These are phyloP conservation scores for Plantago lanceolata DNA, from an alignment of 305 asterid species.

Conservation along the genomic window DNA sequence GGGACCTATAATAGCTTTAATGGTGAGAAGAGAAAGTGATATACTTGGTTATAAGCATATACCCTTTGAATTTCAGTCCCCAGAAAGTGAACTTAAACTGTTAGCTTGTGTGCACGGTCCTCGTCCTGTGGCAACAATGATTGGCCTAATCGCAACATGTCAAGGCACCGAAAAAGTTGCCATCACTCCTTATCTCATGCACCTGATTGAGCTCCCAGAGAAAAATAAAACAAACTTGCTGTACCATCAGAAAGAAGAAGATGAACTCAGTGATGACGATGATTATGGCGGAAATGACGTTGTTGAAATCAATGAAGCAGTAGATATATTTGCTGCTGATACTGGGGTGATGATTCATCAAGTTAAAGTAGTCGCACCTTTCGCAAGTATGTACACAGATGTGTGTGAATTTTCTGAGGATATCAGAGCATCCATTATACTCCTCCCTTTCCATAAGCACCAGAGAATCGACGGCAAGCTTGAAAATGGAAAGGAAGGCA, in stretches of 20 bases:
- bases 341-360: conserved; percentile 70
- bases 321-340: conserved; percentile 68
- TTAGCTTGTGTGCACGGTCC: conserved; percentile 82
- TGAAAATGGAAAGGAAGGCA: conserved; percentile 83
- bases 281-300: conserved; percentile 93
- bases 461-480: conserved; percentile 94
- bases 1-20: conserved; percentile 75
- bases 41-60: conserved; percentile 59
- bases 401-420: conserved; percentile 68
- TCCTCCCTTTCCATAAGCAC: conserved; percentile 92
- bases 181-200: conserved; percentile 76
- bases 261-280: conserved; percentile 84
- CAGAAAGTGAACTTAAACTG: conserved; percentile 68
- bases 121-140: conserved; percentile 79
- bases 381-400: conserved; percentile 54
- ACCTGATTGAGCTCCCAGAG: conserved; percentile 86
- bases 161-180: conserved; percentile 58
- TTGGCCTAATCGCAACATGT: conserved; percentile 70
- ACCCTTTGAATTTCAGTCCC: conserved; percentile 62
- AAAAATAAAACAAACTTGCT: conserved; percentile 54
- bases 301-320: conserved; percentile 87
- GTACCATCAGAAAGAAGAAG: conserved; percentile 80
- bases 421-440: conserved; percentile 62
- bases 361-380: conserved; percentile 65
- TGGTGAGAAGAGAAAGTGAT: conserved; percentile 79